Conservation (phyloP, 192 early-diverging fungal species). For the Podila verticillata region DNA sequence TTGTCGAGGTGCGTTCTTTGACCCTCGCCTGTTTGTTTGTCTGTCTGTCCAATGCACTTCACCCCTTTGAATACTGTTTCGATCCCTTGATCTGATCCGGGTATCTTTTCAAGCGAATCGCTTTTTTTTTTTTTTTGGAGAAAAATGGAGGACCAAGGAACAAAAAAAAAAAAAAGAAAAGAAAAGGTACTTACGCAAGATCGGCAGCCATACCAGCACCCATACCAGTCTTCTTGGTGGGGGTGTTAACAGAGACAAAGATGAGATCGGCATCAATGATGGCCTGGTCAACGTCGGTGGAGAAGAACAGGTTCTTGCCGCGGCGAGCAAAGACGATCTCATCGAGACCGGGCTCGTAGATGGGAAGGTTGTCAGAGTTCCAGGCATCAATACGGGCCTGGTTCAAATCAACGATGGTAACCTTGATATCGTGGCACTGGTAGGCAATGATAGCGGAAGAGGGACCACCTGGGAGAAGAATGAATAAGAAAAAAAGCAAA, state of each 20-base stretch:
- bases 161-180: neutral
- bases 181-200: constrained; percentile 69
- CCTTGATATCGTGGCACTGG: constrained; percentile 88
- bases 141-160: constrained; percentile 59
- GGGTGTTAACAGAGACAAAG: constrained; percentile 95
- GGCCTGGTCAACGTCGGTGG: constrained; percentile 81
- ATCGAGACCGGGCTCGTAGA: constrained; percentile 94
- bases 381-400: constrained; percentile 85
- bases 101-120: no score
- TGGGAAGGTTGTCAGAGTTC: constrained; percentile 92
- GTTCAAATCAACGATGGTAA: constrained; percentile 93
- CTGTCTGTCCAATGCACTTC: no score
- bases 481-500: neutral
- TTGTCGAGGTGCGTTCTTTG: no score
- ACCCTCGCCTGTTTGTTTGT: no score
- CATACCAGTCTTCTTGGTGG: constrained; percentile 80
- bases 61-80: no score
- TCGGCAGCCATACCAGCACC: constrained; percentile 88
- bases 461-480: constrained; percentile 74
- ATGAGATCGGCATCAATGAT: constrained; percentile 87
- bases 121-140: constrained; percentile 76
- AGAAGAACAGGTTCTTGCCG: constrained; percentile 88
- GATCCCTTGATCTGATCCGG: no score
- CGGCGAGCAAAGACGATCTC: constrained; percentile 83
- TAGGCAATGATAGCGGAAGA: constrained; percentile 92